phyloP scores from a whole-genome alignment of 2,329 filamentous ascomycete species.

The Xylaria polymorpha region DNA sequence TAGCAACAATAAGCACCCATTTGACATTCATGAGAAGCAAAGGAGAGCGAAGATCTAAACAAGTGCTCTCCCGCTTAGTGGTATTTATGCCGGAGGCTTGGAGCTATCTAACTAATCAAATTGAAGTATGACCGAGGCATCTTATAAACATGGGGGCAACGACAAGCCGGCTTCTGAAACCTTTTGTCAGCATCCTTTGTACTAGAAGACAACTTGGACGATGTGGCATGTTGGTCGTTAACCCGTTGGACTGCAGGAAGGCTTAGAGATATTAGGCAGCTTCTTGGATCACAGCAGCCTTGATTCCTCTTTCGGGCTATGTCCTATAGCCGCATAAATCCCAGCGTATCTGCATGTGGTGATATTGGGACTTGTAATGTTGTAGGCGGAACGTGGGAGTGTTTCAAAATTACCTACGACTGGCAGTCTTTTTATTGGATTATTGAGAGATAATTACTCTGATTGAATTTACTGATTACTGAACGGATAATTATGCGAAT shows the following conservation, averaged over 20 bases:
- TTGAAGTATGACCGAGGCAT: neutral
- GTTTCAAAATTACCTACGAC: too few species aligned
- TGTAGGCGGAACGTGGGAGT: too few species aligned
- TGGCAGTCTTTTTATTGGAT: too few species aligned
- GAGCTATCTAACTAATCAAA: too few species aligned
- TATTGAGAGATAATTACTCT: neutral
- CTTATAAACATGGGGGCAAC: neutral
- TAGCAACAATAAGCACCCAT: neutral
- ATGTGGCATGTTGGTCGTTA: neutral
- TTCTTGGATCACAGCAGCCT: too few species aligned
- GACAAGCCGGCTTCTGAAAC: neutral
- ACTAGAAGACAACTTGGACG: neutral
- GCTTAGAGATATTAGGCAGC: neutral
- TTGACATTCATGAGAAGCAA: neutral
- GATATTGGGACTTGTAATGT: neutral
- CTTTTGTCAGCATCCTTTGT: neutral
- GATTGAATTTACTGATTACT: neutral
- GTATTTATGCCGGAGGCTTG: too few species aligned
- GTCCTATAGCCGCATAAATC: too few species aligned
- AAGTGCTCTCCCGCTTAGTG: too few species aligned
- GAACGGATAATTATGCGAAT: neutral
- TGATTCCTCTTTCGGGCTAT: too few species aligned
- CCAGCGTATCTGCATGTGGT: neutral
- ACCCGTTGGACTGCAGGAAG: neutral
- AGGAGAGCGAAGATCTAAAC: neutral